Conservation (phyloP, 73 alveolate genomes). For the Effrenium voratum region DNA sequence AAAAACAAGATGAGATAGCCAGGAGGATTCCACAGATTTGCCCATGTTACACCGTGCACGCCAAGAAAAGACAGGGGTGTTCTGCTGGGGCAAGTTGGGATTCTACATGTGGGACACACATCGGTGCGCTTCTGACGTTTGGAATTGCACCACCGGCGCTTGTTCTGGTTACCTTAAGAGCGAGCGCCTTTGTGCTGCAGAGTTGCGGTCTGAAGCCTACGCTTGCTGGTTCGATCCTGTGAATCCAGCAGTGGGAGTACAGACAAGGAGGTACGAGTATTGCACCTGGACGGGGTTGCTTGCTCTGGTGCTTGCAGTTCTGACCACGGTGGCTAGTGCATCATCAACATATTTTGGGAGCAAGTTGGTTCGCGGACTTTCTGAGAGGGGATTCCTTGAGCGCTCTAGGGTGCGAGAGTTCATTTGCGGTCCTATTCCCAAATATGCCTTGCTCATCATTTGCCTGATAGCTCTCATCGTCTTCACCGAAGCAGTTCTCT, state of each 20-base stretch:
- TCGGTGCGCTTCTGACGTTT: neutral
- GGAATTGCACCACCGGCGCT: slow-evolving; percentile 22
- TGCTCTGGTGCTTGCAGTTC: neutral
- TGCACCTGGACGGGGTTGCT: neutral
- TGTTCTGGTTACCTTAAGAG: slow-evolving; percentile 17
- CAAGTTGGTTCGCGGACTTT: neutral
- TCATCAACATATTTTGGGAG: neutral
- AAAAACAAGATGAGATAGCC: no score
- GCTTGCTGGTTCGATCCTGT: slow-evolving; percentile 32
- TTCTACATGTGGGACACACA: slow-evolving; percentile 39
- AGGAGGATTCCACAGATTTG: neutral
- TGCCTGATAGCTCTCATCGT: neutral
- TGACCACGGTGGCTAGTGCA: neutral
- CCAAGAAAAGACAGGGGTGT: neutral
- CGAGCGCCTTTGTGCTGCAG: slow-evolving; percentile 42
- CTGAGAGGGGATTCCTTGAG: neutral
- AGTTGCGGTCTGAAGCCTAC: neutral
- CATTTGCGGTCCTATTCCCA: neutral
- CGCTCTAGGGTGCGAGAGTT: neutral
- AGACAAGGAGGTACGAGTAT: neutral
- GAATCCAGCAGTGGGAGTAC: neutral
- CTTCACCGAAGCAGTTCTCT: neutral
- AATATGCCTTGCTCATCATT: neutral
- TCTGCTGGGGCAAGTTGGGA: slow-evolving; percentile 42
- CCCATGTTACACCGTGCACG: slow-evolving; percentile 12